These are phyloP conservation scores for Kwoniella pini DNA, from an alignment of 768 basidiomycete species.

Conservation along the genomic window DNA sequence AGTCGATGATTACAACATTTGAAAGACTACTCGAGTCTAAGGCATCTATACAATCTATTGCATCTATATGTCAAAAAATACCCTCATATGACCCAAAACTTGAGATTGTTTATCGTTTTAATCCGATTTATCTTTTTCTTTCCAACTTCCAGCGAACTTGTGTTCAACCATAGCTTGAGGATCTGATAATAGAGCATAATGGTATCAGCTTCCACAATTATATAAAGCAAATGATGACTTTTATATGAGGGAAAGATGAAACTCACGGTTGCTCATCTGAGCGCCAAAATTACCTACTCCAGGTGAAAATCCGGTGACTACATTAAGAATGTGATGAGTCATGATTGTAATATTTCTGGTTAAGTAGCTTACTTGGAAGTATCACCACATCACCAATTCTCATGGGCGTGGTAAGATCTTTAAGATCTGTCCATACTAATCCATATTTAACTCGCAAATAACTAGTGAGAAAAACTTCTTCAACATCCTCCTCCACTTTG, in stretches of 20 bases:
- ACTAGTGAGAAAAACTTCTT: constrained; percentile 1
- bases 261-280: constrained; percentile 35
- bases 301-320: constrained; percentile 53
- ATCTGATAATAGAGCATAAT: constrained; percentile 24
- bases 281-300: constrained; percentile 52
- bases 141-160: constrained; percentile 34
- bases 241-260: background rate
- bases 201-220: background rate
- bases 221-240: background rate
- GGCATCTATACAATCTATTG: too few species aligned
- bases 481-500: background rate
- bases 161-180: constrained; percentile 53
- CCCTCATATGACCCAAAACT: too few species aligned
- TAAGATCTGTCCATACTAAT: constrained; percentile 54
- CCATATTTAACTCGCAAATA: constrained; percentile 54
- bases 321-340: too few species aligned
- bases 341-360: background rate
- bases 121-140: constrained; percentile 2
- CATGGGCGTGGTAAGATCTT: constrained; percentile 44
- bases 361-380: constrained; percentile 43
- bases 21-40: too few species aligned
- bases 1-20: too few species aligned
- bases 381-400: constrained; percentile 55
- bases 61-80: too few species aligned
- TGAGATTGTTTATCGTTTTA: too few species aligned